phyloP scores from a whole-genome alignment of 2,329 filamentous ascomycete species.

The Alternaria alternata region DNA sequence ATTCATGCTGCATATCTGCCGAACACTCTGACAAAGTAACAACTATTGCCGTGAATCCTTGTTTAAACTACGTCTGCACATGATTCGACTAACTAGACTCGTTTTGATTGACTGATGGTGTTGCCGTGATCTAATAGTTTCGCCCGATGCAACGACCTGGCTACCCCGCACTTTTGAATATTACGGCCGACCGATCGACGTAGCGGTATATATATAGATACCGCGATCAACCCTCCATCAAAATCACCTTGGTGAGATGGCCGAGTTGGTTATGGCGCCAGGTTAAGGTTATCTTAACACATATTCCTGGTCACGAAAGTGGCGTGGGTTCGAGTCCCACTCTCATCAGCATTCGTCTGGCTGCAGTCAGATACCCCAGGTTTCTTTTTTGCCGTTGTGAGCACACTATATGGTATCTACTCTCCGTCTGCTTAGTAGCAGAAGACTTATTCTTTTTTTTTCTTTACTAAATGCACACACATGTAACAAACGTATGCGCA shows the following conservation, averaged over 20 bases:
- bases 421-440: background rate
- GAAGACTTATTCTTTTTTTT: background rate
- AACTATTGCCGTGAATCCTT: background rate
- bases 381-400: slow-evolving; percentile 25
- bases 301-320: slow-evolving; percentile 52
- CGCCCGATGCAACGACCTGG: too few relatives aligned
- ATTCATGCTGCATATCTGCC: too few relatives aligned
- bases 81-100: background rate
- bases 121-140: background rate
- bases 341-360: slow-evolving; percentile 49
- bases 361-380: slow-evolving; percentile 26
- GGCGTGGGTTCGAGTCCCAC: slow-evolving; percentile 44
- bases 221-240: fast-evolving
- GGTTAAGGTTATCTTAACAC: slow-evolving; percentile 47
- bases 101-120: background rate
- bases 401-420: too few relatives aligned
- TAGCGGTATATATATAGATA: fast-evolving
- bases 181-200: too few relatives aligned
- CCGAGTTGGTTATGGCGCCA: slow-evolving; percentile 48
- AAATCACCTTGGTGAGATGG: background rate
- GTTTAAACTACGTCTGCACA: background rate
- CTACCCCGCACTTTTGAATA: too few relatives aligned
- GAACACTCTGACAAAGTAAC: background rate
- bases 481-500: background rate
- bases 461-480: background rate